These are phyloP conservation scores for Debaryomyces maramus DNA, from an alignment of 805 yeast genomes.

Conservation along the genomic window DNA sequence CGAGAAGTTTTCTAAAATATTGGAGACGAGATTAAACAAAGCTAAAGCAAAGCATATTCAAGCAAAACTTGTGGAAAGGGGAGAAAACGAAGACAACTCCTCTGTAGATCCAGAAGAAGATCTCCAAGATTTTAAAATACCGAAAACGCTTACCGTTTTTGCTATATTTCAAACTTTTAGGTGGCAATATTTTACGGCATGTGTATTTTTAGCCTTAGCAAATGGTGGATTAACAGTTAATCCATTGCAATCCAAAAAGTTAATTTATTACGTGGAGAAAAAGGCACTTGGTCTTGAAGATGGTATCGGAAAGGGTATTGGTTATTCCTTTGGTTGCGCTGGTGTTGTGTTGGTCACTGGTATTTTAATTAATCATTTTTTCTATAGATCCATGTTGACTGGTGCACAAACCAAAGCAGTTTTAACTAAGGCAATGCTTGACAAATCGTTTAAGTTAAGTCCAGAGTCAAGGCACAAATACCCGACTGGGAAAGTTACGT, in stretches of 20 bases:
- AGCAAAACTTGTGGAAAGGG: slow-evolving; percentile 27
- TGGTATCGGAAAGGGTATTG: slow-evolving; percentile 36
- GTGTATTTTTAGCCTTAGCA: slow-evolving; percentile 28
- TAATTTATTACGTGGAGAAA: slow-evolving; percentile 35
- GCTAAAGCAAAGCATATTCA: slow-evolving; percentile 23
- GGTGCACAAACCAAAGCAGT: slow-evolving; percentile 75
- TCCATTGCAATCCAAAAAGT: slow-evolving; percentile 39
- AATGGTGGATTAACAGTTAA: slow-evolving; percentile 24
- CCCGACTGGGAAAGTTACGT: slow-evolving; percentile 71
- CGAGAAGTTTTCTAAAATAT: slow-evolving; percentile 20
- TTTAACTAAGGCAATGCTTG: slow-evolving; percentile 66
- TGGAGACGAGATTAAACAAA: slow-evolving; percentile 19
- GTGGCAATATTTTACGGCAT: slow-evolving; percentile 31
- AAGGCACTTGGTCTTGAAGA: slow-evolving; percentile 24
- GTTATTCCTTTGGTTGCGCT: slow-evolving; percentile 41
- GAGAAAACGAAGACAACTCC: slow-evolving; percentile 21
- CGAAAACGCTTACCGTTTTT: slow-evolving; percentile 22
- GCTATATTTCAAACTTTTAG: slow-evolving; percentile 31
- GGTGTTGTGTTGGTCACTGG: slow-evolving; percentile 30
- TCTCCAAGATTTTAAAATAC: slow-evolving; percentile 29
- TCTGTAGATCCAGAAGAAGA: slow-evolving; percentile 25
- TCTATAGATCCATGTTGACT: slow-evolving; percentile 56
- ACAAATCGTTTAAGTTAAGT: slow-evolving; percentile 64
- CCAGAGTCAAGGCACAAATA: slow-evolving; percentile 56
- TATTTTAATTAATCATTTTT: slow-evolving; percentile 56